These are phyloP conservation scores for Retiboletus flavoniger DNA, from an alignment of 1,284 basidiomycete genomes.

Conservation along the genomic window DNA sequence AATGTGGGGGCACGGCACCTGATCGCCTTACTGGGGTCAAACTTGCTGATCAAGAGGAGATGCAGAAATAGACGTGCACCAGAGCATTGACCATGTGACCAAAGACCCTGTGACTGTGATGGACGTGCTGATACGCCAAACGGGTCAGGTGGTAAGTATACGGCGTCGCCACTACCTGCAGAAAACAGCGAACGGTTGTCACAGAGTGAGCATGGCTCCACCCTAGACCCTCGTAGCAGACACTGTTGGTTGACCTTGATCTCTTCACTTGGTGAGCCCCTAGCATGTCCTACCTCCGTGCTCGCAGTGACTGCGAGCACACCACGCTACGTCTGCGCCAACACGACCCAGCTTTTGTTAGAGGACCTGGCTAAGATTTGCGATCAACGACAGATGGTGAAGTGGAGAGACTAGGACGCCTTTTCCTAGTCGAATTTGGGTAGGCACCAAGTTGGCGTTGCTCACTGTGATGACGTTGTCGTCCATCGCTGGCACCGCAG, in stretches of 20 bases:
- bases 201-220: slow-evolving; percentile 41
- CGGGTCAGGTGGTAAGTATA: slow-evolving; percentile 37
- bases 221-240: slow-evolving; percentile 46
- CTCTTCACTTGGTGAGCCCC: too few species aligned
- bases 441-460: slow-evolving; percentile 16
- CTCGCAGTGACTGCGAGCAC: slow-evolving; percentile 29
- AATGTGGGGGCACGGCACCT: slow-evolving; percentile 73
- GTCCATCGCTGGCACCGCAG: slow-evolving; percentile 38
- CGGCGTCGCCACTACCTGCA: slow-evolving; percentile 4
- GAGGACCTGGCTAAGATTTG: slow-evolving; percentile 74
- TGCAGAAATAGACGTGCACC: slow-evolving; percentile 42
- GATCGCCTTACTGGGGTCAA: slow-evolving; percentile 84
- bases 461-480: slow-evolving; percentile 7
- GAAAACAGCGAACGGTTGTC: slow-evolving; percentile 20
- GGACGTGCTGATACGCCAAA: too few species aligned
- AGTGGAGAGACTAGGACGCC: too few species aligned
- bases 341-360: slow-evolving; percentile 44
- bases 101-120: slow-evolving; percentile 36
- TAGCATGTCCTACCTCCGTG: too few species aligned
- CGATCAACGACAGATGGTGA: slow-evolving; percentile 73
- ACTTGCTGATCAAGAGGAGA: slow-evolving; percentile 78
- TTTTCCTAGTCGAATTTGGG: slow-evolving; percentile 47
- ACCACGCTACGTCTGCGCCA: slow-evolving; percentile 46
- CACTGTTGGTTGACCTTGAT: slow-evolving; percentile 8
- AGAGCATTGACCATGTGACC: slow-evolving; percentile 51